Conservation (phyloP, 2,329 filamentous ascomycete genomes). For the Fusarium chaquense region DNA sequence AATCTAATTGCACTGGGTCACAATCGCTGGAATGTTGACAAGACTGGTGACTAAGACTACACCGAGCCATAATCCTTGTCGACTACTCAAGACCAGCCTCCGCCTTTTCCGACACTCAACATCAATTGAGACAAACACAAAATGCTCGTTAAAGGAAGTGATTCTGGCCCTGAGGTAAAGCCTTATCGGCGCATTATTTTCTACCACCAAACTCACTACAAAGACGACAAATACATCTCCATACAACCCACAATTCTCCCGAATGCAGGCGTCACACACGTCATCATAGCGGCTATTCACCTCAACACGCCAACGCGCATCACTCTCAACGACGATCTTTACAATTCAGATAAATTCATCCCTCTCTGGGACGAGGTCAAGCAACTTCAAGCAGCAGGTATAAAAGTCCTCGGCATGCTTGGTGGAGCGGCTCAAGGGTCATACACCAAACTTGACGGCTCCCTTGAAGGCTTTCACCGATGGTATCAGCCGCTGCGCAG, state of each 20-base stretch:
- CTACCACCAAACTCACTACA: conserved; percentile 64
- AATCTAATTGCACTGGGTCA: neutral
- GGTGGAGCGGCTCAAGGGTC: conserved; percentile 83
- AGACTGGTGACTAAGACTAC: conserved; percentile 3
- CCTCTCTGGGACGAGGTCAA: conserved; percentile 81
- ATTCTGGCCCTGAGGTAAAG: neutral
- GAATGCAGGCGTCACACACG: conserved; percentile 71
- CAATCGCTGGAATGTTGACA: neutral
- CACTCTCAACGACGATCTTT: conserved; percentile 81
- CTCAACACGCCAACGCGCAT: conserved; percentile 75
- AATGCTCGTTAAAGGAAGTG: conserved; percentile 21
- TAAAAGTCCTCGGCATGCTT: conserved; percentile 86
- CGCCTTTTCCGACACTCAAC: conserved; percentile 10
- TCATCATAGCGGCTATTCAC: conserved; percentile 86
- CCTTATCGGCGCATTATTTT: conserved; percentile 56
- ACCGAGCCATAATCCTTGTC: conserved; percentile 1
- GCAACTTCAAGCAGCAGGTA: conserved; percentile 75
- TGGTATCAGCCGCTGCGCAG: conserved; percentile 77
- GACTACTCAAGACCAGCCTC: neutral
- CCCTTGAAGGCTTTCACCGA: conserved; percentile 72
- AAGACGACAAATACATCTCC: conserved; percentile 58
- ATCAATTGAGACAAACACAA: conserved; percentile 1
- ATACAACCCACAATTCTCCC: conserved; percentile 61
- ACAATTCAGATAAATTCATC: conserved; percentile 71
- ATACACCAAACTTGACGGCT: conserved; percentile 68